Evolutionary conservation across 495 filamentous ascomycete genomes (phyloP).

Genomic region (Aspergillus sclerotiicarbonarius): DNA sequence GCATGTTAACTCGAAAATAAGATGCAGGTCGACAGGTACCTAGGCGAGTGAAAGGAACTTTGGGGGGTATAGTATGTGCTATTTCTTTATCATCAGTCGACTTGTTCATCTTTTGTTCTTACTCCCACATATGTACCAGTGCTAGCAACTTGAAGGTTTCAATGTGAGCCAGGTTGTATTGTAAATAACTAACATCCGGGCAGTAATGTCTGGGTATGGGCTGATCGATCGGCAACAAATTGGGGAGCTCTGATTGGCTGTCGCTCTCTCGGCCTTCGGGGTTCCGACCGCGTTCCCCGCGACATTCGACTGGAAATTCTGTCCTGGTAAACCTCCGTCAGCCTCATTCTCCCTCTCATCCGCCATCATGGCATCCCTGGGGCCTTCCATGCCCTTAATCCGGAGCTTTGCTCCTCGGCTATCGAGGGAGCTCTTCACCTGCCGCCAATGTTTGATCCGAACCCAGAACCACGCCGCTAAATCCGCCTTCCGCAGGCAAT

Average conservation of each 20-base stretch:
- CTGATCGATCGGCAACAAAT: conserved; percentile 2
- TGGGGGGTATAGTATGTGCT: too few relatives aligned
- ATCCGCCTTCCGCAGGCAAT: conserved; percentile 32
- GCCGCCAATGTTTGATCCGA: conserved; percentile 57
- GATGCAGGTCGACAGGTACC: too few relatives aligned
- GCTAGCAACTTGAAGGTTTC: too few relatives aligned
- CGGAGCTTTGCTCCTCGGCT: conserved; percentile 48
- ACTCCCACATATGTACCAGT: too few relatives aligned
- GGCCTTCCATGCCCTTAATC: conserved; percentile 30
- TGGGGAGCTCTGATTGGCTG: not conserved
- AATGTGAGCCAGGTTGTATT: too few relatives aligned
- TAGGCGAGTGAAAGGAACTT: too few relatives aligned
- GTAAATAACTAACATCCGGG: too few relatives aligned
- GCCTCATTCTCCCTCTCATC: conserved; percentile 4
- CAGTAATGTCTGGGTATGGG: not conserved
- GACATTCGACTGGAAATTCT: not conserved
- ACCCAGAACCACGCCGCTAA: conserved; percentile 33
- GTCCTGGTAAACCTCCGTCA: conserved; percentile 9
- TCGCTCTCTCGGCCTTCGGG: not conserved
- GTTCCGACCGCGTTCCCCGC: not conserved
- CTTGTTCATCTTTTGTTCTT: too few relatives aligned
- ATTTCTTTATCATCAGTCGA: too few relatives aligned
- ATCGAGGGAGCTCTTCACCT: conserved; percentile 55
- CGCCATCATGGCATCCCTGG: conserved; percentile 38
- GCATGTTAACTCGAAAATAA: too few relatives aligned